Base-by-base conservation (phyloP, 176 grass and related monocot genomes). In the Metroxylon sagu region DNA sequence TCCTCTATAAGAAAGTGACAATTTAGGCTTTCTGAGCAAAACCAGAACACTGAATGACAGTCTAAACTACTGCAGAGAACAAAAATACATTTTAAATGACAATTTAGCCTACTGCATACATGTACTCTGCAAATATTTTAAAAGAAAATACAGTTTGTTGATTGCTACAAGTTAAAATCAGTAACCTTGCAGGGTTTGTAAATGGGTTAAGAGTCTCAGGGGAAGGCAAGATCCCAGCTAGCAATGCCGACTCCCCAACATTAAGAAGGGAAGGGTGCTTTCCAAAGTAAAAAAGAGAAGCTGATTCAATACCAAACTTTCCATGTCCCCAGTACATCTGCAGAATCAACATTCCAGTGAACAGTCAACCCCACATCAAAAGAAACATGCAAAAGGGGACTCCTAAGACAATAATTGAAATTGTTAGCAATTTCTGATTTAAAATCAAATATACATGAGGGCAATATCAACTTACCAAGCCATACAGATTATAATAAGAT, bases 291-390 rank as follows among this genome's bases (percentile, higher is more conserved):
- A 60, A 60, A 31, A 60, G 58, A 29, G 58, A 60, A 31, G 58
- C 58, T 35, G 58, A 31, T 60, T 60, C 58, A 31, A 60, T 60
- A 29, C 58, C 58, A 30, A 29, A 60, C 16, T 35, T 26, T n/a
- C 58, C 58, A 35, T 60, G 28, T 60, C 58, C 58, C 58, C 58
- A 60, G 28, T 60, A 60, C 58, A 60, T 60, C 58, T 60, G 58
- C 26, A 60, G 25, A 14, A 43, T 43, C 58, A 60, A 6, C 27
- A 60, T n/a, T 6, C 28, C 17, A 30, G 17, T 17, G 18, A 29
- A 29, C n/a, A 16, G 18, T 56, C 12, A 60, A 60, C 17, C 29
- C 18, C 25, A 60, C n/a, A 60, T 30, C 17, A 31, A 60, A 35
- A 60, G 18, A 55, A 56, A 19, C 18, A 56, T 19, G 18, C 3